phyloP scores from a whole-genome alignment of 2,329 filamentous ascomycete genomes.

The Plenodomus tracheiphilus region DNA sequence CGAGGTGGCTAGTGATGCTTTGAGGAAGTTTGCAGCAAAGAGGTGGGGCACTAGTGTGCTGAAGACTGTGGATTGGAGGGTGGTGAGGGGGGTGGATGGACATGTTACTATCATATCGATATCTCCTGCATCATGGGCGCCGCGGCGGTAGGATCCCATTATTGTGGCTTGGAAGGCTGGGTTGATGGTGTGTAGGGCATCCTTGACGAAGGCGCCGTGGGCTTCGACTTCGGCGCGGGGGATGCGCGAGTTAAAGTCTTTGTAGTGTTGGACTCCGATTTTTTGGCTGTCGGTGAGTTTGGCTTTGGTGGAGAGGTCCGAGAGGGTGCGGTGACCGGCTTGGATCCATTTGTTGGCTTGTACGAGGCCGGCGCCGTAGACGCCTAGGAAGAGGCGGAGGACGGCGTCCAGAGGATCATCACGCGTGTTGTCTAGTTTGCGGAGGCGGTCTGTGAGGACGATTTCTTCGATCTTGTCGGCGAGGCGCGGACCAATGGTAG shows the following conservation, averaged over 20 bases:
- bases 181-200: constrained; percentile 64
- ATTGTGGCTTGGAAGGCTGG: constrained; percentile 69
- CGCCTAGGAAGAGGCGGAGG: constrained; percentile 70
- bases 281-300: constrained; percentile 70
- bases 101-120: constrained; percentile 85
- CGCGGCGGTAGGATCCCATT: constrained; percentile 83
- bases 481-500: constrained; percentile 70
- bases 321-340: constrained; percentile 72
- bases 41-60: constrained; percentile 66
- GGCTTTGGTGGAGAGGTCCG: constrained; percentile 66
- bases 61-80: constrained; percentile 66
- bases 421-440: constrained; percentile 70
- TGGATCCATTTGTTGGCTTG: constrained; percentile 77
- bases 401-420: constrained; percentile 67
- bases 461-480: constrained; percentile 92
- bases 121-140: constrained; percentile 73
- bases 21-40: constrained; percentile 66
- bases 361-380: constrained; percentile 76
- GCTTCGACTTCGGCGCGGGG: constrained; percentile 74
- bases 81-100: constrained; percentile 54
- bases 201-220: constrained; percentile 67
- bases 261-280: constrained; percentile 77
- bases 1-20: constrained; percentile 66
- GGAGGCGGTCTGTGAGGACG: constrained; percentile 70
- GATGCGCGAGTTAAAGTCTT: constrained; percentile 78